Evolutionary conservation across 2,329 filamentous ascomycete genomes (phyloP).

Genomic region (Akanthomyces uredinophilus): DNA sequence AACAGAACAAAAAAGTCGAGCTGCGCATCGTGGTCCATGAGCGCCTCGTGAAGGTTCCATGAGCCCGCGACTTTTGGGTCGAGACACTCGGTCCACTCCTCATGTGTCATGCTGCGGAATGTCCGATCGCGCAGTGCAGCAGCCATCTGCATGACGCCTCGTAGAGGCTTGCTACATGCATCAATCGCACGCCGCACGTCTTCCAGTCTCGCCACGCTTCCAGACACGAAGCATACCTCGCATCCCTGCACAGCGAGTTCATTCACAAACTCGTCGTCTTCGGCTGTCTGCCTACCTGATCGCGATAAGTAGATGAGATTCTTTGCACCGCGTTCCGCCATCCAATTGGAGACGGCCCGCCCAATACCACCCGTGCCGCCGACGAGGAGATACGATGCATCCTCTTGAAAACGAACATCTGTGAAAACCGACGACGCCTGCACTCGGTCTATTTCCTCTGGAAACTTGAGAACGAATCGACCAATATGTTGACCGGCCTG

Average conservation of each 20-base stretch:
- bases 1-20: slow-evolving; percentile 19
- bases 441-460: too few relatives aligned
- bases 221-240: too few relatives aligned
- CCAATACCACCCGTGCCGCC: slow-evolving; percentile 22
- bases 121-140: slow-evolving; percentile 25
- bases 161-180: background rate
- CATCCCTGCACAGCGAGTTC: too few relatives aligned
- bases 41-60: slow-evolving; percentile 30
- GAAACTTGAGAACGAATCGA: slow-evolving; percentile 18
- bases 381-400: slow-evolving; percentile 1
- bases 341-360: slow-evolving; percentile 16
- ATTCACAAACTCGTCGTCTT: too few relatives aligned
- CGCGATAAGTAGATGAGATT: slow-evolving; percentile 23
- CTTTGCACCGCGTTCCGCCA: slow-evolving; percentile 22
- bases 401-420: too few relatives aligned
- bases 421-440: too few relatives aligned
- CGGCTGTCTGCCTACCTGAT: too few relatives aligned
- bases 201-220: too few relatives aligned
- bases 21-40: too few relatives aligned
- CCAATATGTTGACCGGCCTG: slow-evolving; percentile 21
- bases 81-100: slow-evolving; percentile 25
- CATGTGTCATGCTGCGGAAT: slow-evolving; percentile 30
- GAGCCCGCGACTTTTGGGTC: slow-evolving; percentile 31
- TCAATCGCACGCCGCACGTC: too few relatives aligned
- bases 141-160: slow-evolving; percentile 33